phyloP scores from a whole-genome alignment of 768 basidiomycete genomes.

The Hypsizygus marmoreus region DNA sequence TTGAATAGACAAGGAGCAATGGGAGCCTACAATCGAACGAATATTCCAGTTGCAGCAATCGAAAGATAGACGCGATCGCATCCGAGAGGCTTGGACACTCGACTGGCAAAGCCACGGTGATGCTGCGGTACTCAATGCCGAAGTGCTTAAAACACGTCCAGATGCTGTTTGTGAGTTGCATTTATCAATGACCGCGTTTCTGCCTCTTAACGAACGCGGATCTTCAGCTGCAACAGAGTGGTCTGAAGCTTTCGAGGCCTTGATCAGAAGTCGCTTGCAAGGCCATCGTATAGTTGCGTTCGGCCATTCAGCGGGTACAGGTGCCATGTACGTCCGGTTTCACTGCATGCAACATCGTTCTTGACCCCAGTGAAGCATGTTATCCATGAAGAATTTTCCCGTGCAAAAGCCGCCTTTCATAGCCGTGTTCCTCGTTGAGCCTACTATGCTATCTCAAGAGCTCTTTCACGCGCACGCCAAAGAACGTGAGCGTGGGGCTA shows the following conservation, averaged over 20 bases:
- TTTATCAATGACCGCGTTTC: background rate
- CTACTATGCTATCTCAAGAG: slow-evolving; percentile 28
- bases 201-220: background rate
- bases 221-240: slow-evolving; percentile 28
- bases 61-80: slow-evolving; percentile 20
- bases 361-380: slow-evolving; percentile 12
- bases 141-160: slow-evolving; percentile 21
- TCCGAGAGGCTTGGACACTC: slow-evolving; percentile 41
- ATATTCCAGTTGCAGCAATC: slow-evolving; percentile 25
- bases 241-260: slow-evolving; percentile 14
- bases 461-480: slow-evolving; percentile 22
- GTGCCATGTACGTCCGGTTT: slow-evolving; percentile 26
- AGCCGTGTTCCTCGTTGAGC: slow-evolving; percentile 34
- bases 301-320: slow-evolving; percentile 35
- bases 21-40: slow-evolving; percentile 35
- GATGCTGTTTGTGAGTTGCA: slow-evolving; percentile 22
- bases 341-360: background rate
- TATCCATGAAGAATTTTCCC: slow-evolving; percentile 18
- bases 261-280: slow-evolving; percentile 15
- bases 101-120: slow-evolving; percentile 45
- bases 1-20: slow-evolving; percentile 37
- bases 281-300: slow-evolving; percentile 28
- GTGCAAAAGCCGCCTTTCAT: slow-evolving; percentile 19
- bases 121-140: slow-evolving; percentile 33
- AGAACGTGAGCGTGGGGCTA: slow-evolving; percentile 14